Evolutionary conservation across 371 early-diverging fungal genomes (phyloP), one percentile per base, ranked within the genome.

Genomic region (Mortierella sp.): DNA sequence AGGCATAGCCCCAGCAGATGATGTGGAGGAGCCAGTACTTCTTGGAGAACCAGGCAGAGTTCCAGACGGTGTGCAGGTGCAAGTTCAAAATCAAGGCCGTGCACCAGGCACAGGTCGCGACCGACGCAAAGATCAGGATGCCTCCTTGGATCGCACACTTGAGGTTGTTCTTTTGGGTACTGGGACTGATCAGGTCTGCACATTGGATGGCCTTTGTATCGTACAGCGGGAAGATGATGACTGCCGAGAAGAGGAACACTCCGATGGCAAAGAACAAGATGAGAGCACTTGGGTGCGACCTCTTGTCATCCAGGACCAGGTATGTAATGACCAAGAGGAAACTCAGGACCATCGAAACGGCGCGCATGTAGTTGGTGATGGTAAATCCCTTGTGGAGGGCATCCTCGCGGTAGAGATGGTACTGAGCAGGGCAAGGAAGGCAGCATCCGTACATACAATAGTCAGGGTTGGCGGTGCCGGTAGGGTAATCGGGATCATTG

Each of bases 11-110:
- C 92, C 92, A 93, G 79, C 93, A 92, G 43, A 92, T 53, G 19
- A 89, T 53, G 68, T 90, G 80, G 13, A 91, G 79, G 37, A 88
- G 48, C 48, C 84, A 78, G 71, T 92, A 92, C 72, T 88, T 88
- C 39, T 88, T 79, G 37, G 88, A 86, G 34, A 93, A 87, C 80
- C 90, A 88, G 65, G 88, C 87, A 10, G 90, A 90, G 70, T 90
- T 86, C 91, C 91, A 92, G 41, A 93, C 93, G 5, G 92, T 91
- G 73, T 91, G 91, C n/a, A 91, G 44, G 73, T 93, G 93, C 39
- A 93, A 76, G 68, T 92, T 92, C 45, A 89, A n/a, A 73, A 91
- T 92, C 75, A 93, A 78, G 40, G 90, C 91, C 22, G 89, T 85
- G 48, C 88, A 88, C 93, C 93, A 93, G 10, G 90, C 77, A 34